Evolutionary conservation across 78 protist genomes (phyloP).

Genomic region (Planoprotostelium fungivorum): DNA sequence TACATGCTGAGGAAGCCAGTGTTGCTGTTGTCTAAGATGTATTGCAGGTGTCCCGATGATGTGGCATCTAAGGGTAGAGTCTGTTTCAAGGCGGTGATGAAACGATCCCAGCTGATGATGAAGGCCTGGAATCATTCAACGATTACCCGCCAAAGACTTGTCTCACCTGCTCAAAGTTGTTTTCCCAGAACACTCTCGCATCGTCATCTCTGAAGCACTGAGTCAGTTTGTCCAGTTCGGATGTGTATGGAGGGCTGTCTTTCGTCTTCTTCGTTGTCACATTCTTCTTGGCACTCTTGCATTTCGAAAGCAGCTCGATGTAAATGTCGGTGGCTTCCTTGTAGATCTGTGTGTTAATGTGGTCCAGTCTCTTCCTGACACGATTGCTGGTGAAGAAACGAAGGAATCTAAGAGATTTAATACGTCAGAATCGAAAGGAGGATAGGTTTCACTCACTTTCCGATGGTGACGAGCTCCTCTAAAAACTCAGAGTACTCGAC

Average conservation of each 20-base stretch:
- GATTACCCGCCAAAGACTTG: background rate
- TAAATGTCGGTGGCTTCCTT: background rate
- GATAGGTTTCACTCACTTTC: background rate
- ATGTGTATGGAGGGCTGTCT: background rate
- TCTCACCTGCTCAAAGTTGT: background rate
- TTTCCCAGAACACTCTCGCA: background rate
- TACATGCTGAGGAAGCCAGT: background rate
- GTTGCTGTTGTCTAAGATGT: conserved; percentile 2
- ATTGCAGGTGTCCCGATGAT: background rate
- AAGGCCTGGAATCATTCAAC: background rate
- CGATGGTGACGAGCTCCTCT: background rate
- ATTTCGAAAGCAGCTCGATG: background rate
- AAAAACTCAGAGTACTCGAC: background rate
- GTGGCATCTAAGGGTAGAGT: background rate
- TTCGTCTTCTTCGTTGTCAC: background rate
- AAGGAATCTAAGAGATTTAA: background rate
- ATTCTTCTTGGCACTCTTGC: background rate
- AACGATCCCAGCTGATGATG: background rate
- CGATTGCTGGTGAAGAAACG: background rate
- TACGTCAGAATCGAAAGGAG: background rate
- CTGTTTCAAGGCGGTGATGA: background rate
- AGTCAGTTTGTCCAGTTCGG: background rate
- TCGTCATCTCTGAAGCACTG: background rate
- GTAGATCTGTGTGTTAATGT: background rate
- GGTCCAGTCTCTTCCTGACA: background rate